Evolutionary conservation across 345 rosid species (phyloP).

Genomic region (rapeseed (Brassica napus)): DNA sequence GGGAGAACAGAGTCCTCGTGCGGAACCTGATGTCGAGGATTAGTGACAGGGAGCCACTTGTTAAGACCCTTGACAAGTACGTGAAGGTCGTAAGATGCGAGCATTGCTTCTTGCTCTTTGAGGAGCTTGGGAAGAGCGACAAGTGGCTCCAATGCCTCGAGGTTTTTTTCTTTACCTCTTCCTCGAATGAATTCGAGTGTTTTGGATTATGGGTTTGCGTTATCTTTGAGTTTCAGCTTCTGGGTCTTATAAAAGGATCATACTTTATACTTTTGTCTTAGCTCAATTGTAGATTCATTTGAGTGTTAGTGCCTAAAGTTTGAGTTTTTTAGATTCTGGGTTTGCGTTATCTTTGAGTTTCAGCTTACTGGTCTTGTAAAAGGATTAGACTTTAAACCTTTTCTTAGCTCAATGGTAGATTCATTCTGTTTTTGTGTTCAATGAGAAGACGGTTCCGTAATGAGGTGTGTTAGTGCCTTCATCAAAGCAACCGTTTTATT

Average conservation of each 20-base stretch:
- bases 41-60: conserved; percentile 59
- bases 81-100: conserved; percentile 69
- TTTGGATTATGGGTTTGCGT: not conserved
- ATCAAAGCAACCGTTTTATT: too few relatives aligned
- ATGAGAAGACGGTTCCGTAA: not conserved
- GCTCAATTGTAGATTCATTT: not conserved
- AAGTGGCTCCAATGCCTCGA: conserved; percentile 92
- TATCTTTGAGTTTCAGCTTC: conserved; percentile 15
- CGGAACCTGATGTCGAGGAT: conserved; percentile 56
- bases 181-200: not conserved
- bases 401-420: not conserved
- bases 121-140: conserved; percentile 82
- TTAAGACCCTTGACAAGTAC: conserved; percentile 68
- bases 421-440: not conserved
- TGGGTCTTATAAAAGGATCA: not conserved
- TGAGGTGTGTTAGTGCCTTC: too few relatives aligned
- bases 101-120: conserved; percentile 85
- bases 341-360: not conserved
- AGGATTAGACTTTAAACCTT: not conserved
- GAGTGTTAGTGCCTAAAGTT: not conserved
- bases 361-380: not conserved
- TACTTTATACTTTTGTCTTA: not conserved
- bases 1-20: conserved; percentile 65
- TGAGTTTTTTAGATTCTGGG: not conserved
- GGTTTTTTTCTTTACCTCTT: conserved; percentile 43